Base-by-base conservation (phyloP, 2,329 filamentous ascomycete species). In the Ceratocystis cubensis region DNA sequence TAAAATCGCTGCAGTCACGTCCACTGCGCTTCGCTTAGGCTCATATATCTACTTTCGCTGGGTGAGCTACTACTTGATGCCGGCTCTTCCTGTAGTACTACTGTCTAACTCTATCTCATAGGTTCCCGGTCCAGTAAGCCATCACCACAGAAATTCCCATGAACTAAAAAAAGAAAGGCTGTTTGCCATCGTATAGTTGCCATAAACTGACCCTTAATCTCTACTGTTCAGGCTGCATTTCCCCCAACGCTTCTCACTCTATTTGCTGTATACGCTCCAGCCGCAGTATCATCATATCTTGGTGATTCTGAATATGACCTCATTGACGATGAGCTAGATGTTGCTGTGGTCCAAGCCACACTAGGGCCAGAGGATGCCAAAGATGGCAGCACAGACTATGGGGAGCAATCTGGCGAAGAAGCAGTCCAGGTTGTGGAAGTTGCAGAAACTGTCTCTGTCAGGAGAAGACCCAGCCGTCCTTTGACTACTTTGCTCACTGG, bases 401-500 rank as follows among this genome's bases (percentile, higher is more conserved):
- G n/a, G 1, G 46, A 65, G 5, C 37, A 6, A 17, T 41, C 59
- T 41, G 63, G 45, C 22, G 53, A 45, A 15, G 63, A 53, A 30
- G 13, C 53, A 5, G 41, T 61, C 25, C 22, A 63, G 30, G 13
- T n/a, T n/a, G 20, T 22, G 6, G 41, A 68, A 37, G 20, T 68
- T 28, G 33, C 41, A 22, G 61, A 66, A 28, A 61, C 81, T 0
- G 75, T 88, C 3, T 73, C 84, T 10, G 71, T 88, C 17, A 77
- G 82, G 63, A 79, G 86, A 72, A 82, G 82, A 70, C 78, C 82
- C 13, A 75, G 82, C 1, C 79, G 79, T 25, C 76, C 83, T 0
- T 76, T 88, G 70, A 82, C 81, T 70, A 88, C 89, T 2, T 78
- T 97, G 5, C 76, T 95, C 28, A 84, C 84, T 2, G 94, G 94